Base-by-base conservation (phyloP, 805 yeast genomes). In the Starmerella tilneyi region DNA sequence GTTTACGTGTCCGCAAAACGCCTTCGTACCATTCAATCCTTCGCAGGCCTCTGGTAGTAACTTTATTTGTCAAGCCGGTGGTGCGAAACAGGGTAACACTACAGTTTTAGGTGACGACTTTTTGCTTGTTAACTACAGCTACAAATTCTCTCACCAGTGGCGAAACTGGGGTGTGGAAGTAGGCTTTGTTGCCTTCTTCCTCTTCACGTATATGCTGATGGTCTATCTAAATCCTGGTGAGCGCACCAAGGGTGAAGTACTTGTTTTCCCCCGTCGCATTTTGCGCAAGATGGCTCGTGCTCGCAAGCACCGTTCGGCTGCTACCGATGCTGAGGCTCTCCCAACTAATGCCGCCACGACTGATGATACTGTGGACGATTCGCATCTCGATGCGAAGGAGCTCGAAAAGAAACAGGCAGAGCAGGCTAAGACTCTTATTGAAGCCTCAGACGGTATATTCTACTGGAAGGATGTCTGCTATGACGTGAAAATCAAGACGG, bases 111-210 rank as follows among this genome's bases (percentile, higher is more conserved):
- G 94, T 54, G 75, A 77, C 51, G 62, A 60, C 28, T 84, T 80
- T 56, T 52, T 84, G 45, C 49, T 50, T 5, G 55, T 55, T 3
- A 59, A 76, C 8, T 84, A 62, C 61, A 58, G 62, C 33, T 84
- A 79, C 66, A 58, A 58, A 17, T 75, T 70, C 56, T 51, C 62
- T 17, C 84, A 84, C 61, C 70, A 73, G 41, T 84, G 94, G 94
- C 76, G 94, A 67, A 81, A 84, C 60, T 70, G 80, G 46, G 94
- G 86, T 57, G 74, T 80, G 48, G 48, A 74, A 48, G 59, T 77
- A 57, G 84, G 73, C 2, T 79, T 69, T 56, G 61, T 69, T 46
- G 50, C 67, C 4, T 71, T 67, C 50, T 69, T 63, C 52, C 51
- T 62, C 48, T 48, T 54, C 31, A 66, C 69, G 17, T 63, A 63